These are phyloP conservation scores for Tylopilus rubrobrunneus DNA, from an alignment of 768 basidiomycete species.

Conservation along the genomic window DNA sequence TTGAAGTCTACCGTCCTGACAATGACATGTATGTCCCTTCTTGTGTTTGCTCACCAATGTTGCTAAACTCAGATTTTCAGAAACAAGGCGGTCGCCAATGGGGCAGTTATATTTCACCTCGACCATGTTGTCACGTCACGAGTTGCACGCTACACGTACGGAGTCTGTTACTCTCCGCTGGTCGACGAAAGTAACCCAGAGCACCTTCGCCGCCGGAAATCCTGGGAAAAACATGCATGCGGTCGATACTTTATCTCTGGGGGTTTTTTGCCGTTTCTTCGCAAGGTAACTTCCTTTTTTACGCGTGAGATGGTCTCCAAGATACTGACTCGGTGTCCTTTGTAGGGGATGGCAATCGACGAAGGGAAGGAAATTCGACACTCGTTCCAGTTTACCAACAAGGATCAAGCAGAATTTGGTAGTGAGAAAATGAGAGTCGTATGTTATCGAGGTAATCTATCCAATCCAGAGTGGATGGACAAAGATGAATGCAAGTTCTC, in stretches of 20 bases:
- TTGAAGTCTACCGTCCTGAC: constrained; percentile 5
- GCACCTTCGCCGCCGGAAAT: background rate
- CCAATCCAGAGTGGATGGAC: constrained; percentile 5
- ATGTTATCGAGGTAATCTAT: constrained; percentile 1
- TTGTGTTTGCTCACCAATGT: too few relatives aligned
- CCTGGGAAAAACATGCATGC: background rate
- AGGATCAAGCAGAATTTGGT: background rate
- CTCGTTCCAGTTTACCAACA: background rate
- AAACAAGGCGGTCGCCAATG: constrained; percentile 10
- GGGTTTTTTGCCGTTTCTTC: background rate
- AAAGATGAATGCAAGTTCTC: constrained; percentile 4
- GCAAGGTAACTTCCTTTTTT: background rate
- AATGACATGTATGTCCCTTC: constrained; percentile 4
- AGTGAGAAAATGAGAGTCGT: background rate
- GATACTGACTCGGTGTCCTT: background rate
- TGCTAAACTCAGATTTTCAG: background rate
- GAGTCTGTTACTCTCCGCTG: background rate
- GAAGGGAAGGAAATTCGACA: constrained; percentile 2
- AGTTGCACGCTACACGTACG: constrained; percentile 5
- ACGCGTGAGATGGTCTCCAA: background rate
- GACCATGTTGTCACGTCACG: constrained; percentile 1
- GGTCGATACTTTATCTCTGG: background rate
- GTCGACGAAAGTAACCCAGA: background rate
- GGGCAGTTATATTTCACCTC: constrained; percentile 4
- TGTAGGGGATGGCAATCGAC: constrained; percentile 2